Base-by-base conservation (phyloP, 2,329 filamentous ascomycete species). In the Xylariaceae sp. region DNA sequence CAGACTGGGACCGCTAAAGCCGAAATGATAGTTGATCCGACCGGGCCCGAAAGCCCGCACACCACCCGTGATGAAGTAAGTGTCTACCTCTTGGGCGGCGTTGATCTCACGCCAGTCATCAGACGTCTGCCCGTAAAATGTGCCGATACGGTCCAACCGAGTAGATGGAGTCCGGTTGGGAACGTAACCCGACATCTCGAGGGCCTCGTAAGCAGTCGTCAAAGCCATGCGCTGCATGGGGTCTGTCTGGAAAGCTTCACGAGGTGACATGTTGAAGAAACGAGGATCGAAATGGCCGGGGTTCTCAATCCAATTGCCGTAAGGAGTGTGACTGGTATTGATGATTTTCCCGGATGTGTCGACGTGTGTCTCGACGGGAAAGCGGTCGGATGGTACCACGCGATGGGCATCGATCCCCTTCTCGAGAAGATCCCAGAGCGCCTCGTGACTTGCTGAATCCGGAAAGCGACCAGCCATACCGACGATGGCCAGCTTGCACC, bases 201-300 rank as follows among this genome's bases (percentile, higher is more conserved):
- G 67, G 1, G 85, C 84, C 52, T 90, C 84, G 47, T 87, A 90
- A 0, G 83, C 83, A 3, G 83, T 87, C 7, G 80, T 75, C 15
- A 92, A 62, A 3, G 82, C 80, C 45, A 89, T 68, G 47, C 85
- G 73, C 55, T 87, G 83, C 72, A 86, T 86, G 0, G 85, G 85
- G 53, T 90, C 84, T 2, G 82, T 87, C 52, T 88, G 82, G 32
- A 77, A 74, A 18, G 85, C 85, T 59, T 90, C 83, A 46, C 82
- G 75, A 5, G 83, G 83, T 22, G 83, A 88, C 79, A 90, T 88
- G 59, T 87, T 87, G 72, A 90, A 90, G 61, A 90, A 89, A 1
- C 80, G 70, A n/a, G 82, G 79, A 48, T 90, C 84, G 50, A 90
- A 90, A 30, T 82, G 66, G 35, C 82, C 82, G 0, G 83, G 83